Percentiles rank a stretch among this genome's conserved stretches.
phyloP scores from a whole-genome alignment of 306 rosid genomes.

The Lupinus albus region DNA sequence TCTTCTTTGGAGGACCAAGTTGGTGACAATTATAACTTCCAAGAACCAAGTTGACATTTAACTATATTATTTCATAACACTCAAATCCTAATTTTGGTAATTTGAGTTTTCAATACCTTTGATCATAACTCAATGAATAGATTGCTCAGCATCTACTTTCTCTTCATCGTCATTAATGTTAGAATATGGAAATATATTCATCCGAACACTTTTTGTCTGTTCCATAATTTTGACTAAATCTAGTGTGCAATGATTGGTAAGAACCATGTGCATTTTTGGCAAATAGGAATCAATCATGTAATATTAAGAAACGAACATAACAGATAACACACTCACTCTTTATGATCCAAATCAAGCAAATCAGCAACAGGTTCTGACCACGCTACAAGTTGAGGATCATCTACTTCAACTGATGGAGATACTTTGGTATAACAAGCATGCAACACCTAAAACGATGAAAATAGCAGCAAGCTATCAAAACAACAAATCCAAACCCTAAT shows the following conservation, averaged over 20 bases:
- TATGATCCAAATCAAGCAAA: slow-evolving; percentile 75
- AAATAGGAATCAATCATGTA: background rate
- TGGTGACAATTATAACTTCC: too few species aligned
- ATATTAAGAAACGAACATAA: background rate
- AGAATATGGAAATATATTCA: too few species aligned
- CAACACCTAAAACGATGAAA: slow-evolving; percentile 57
- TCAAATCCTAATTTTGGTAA: background rate
- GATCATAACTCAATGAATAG: background rate
- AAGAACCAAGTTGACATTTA: too few species aligned
- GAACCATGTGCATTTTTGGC: slow-evolving; percentile 16
- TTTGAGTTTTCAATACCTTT: background rate
- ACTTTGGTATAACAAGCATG: slow-evolving; percentile 89
- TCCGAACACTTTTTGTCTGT: background rate
- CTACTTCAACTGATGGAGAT: slow-evolving; percentile 70
- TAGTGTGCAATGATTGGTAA: background rate
- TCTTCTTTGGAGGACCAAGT: too few species aligned
- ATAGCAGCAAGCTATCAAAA: background rate
- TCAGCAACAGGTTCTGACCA: slow-evolving; percentile 79
- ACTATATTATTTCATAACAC: background rate
- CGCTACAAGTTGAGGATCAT: slow-evolving; percentile 85
- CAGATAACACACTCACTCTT: slow-evolving; percentile 59
- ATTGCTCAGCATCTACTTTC: background rate
- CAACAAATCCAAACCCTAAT: slow-evolving; percentile 21
- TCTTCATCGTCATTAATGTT: background rate
- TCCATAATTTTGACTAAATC: background rate